Base-by-base conservation (phyloP, 1,284 basidiomycete genomes). In the Ceratobasidium sp. region DNA sequence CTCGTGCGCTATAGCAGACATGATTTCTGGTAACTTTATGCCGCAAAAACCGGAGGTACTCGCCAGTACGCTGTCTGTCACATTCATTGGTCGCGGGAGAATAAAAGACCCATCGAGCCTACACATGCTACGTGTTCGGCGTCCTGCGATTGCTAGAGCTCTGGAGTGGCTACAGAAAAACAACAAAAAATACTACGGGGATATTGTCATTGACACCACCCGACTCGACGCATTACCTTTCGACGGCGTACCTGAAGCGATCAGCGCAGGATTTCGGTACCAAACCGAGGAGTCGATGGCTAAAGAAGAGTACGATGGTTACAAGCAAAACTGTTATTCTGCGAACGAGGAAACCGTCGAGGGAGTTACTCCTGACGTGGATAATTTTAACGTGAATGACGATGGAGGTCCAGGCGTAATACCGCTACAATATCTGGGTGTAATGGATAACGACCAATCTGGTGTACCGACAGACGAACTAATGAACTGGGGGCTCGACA, bases 11-110 rank as follows among this genome's bases (percentile, higher is more conserved):
- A 81, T 86, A 1, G 75, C 78, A 0, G 46, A 71, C 9, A 86
- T 87, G 83, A 9, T 85, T 0, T 76, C 80, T 4, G 84, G 85
- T 0, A 74, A 82, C 4, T 44, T 84, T 3, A 82, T 87, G 83
- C 86, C 86, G 15, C 81, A 79, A 10, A 82, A 69, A 4, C 80
- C 81, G 0, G 38, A 23, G 0, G 78, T 86, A 0, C 80, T 87
- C 4, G 79, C 85, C 0, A 81, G 83, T 1, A 78, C 84, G 0
- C 81, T 87, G 15, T 80, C 83, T 0, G 79, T 87, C 9, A 85
- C 84, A 7, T 85, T 83, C 78, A 79, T 86, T 57, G 85, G 86
- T 0, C 46, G 67, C 4, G 81, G 83, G 23, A 62, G 81, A 17
- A 50, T 85, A 2, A 83, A 81, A 2, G 82, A 83, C 44, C 33